Base-by-base conservation (phyloP, 805 yeast genomes). In the Brettanomyces custersianus region DNA sequence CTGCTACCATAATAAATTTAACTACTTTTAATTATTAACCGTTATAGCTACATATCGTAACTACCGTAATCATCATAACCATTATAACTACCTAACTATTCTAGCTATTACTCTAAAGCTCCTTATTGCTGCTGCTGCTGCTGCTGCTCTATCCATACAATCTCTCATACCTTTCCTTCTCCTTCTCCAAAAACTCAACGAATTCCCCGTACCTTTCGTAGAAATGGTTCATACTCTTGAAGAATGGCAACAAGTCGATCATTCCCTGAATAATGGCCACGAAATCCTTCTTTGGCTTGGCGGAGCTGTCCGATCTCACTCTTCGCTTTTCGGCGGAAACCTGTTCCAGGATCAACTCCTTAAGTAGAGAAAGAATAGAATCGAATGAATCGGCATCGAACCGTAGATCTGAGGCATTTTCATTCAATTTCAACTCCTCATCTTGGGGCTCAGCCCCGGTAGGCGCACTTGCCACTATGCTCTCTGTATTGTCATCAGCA, bases 171-270 rank as follows among this genome's bases (percentile, higher is more conserved):
- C 51, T 45, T 32, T 59, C 62, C 36, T 56, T 60, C 45, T 62
- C 63, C 7, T 40, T 46, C 30, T 58, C 57, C 9, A 77, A 50
- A 17, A 55, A 59, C n/a, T 55, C 55, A 1, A 65, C 63, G 50
- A 77, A 78, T 17, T 59, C 63, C n/a, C 60, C 51, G 47, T 74
- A 80, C 1, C 60, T 49, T 1, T 70, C 60, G 36, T 70, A 62
- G 49, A 77, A 80, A 20, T 64, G 62, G 2, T 66, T 56, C 32
- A 80, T 51, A 15, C 68, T 70, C 43, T 66, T 65, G 47, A 80
- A 78, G 13, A 77, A 54, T 0, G 78, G 77, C 32, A 62, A 55
- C 35, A 78, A 46, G 4, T 63, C 64, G 17, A 64, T 58, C 51
- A 80, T 59, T 20, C 66, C 63, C 25, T 72, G 66, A 15, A 74